Conservation (phyloP, 495 filamentous ascomycete genomes). For the Podospora appendiculata region DNA sequence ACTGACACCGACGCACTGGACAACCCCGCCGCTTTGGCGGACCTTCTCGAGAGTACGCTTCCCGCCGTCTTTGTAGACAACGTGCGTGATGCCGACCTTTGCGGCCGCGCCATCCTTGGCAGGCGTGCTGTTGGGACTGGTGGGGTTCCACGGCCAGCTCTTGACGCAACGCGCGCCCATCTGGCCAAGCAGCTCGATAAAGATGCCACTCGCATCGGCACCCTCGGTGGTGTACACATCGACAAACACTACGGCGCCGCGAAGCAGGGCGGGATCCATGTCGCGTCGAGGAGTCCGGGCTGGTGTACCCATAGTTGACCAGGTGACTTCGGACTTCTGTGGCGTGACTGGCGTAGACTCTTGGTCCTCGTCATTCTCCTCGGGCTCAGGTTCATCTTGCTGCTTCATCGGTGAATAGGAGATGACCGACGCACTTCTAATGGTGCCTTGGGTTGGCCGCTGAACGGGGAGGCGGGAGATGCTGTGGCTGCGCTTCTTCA, state of each 20-base stretch:
- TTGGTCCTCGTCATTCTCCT: constrained; percentile 11
- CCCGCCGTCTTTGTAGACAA: constrained; percentile 91
- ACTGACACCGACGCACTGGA: constrained; percentile 76
- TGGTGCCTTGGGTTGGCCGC: constrained; percentile 21
- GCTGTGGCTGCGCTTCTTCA: constrained; percentile 46
- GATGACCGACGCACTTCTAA: constrained; percentile 34
- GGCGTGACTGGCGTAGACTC: constrained; percentile 23
- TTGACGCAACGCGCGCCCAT: constrained; percentile 84
- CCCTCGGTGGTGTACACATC: constrained; percentile 91
- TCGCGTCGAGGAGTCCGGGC: constrained; percentile 46
- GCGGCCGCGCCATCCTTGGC: constrained; percentile 21
- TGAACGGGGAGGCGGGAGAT: constrained; percentile 40
- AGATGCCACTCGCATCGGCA: constrained; percentile 76
- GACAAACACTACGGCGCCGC: constrained; percentile 77
- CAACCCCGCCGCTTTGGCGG: constrained; percentile 60
- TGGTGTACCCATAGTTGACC: constrained; percentile 47
- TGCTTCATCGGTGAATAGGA: constrained; percentile 37
- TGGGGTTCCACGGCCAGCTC: constrained; percentile 78
- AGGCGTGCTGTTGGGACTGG: constrained; percentile 15
- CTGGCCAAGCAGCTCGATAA: constrained; percentile 69
- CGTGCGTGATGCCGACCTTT: constrained; percentile 84
- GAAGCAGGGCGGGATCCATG: constrained; percentile 44
- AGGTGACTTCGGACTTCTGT: constrained; percentile 29
- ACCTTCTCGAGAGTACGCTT: constrained; percentile 85
- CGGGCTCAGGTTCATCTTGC: neutral